These are phyloP conservation scores for Thelephora terrestris DNA, from an alignment of 1,284 basidiomycete genomes.

Conservation along the genomic window DNA sequence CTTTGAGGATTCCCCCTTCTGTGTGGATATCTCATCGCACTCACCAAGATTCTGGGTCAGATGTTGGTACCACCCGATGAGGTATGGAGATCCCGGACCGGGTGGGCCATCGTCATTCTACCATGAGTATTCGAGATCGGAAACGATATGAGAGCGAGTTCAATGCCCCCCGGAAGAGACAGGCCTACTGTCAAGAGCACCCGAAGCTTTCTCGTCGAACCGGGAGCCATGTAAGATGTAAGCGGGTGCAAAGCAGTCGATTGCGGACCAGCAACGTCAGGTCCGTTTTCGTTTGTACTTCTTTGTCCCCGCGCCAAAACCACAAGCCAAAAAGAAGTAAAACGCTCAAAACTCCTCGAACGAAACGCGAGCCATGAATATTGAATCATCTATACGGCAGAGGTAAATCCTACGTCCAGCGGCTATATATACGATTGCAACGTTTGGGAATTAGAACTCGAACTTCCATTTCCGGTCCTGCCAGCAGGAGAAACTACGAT, in stretches of 20 bases:
- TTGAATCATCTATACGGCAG: too few relatives aligned
- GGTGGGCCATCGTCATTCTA: conserved; percentile 90
- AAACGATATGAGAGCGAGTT: conserved; percentile 1
- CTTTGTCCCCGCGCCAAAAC: too few relatives aligned
- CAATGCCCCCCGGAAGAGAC: conserved; percentile 3
- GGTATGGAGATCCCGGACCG: conserved; percentile 69
- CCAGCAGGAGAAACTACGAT: conserved; percentile 16
- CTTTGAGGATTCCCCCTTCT: conserved; percentile 1
- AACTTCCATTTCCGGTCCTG: conserved; percentile 43
- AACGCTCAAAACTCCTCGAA: too few relatives aligned
- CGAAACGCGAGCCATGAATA: too few relatives aligned
- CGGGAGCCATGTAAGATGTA: background rate
- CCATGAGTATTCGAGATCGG: conserved; percentile 5
- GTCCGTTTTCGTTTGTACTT: too few relatives aligned
- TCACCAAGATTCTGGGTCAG: conserved; percentile 57
- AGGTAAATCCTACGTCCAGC: too few relatives aligned
- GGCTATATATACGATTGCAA: background rate
- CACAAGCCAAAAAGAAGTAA: too few relatives aligned
- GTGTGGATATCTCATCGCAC: background rate
- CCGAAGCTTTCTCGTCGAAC: conserved; percentile 23
- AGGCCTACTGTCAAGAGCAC: conserved; percentile 50
- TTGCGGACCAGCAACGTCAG: too few relatives aligned
- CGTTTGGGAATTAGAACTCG: conserved; percentile 23
- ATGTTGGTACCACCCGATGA: conserved; percentile 67
- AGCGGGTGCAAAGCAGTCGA: too few relatives aligned